Evolutionary conservation across 176 grass and related monocot genomes (phyloP), one percentile per base, ranked within the genome.

Genomic region (Oryza brachyantha): DNA sequence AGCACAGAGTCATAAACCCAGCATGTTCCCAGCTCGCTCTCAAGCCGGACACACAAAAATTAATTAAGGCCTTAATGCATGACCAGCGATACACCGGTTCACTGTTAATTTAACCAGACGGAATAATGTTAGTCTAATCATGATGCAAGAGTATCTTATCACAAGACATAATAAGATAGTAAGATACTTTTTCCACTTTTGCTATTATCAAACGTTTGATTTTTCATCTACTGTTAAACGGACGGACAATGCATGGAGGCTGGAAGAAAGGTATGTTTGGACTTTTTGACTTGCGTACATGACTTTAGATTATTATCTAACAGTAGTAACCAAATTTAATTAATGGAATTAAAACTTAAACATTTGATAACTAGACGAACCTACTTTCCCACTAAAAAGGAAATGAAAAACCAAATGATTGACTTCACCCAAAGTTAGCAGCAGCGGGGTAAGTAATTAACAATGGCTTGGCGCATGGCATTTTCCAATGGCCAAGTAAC

Each of bases 401-500:
- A 10, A 37, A 61, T 55, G 6, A 10, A 19, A n/a, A 29, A 41
- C 13, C 10, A 63, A 82, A 70, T 68, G 68, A 38, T 86, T 82
- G 79, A 55, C 46, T n/a, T 19, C 64, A 66, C 66, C 3, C 57
- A 78, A 34, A 82, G 66, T 21, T 13, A 77, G 42, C 11, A 41
- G 52, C 26, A 74, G 37, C 3, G 10, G n/a, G 36, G n/a, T n/a
- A n/a, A 41, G 79, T 41, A 63, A 66, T 83, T 88, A 80, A 84
- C 64, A 76, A 84, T 26, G 78, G 40, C 8, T 13, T 62, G 88
- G 88, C 88, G 88, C 83, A 90, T 90, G 83, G 88, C 73, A 72
- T 82, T 82, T 86, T 90, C 88, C 83, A 86, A 86, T 83, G 88
- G 88, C 74, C 88, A 90, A 74, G 68, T 68, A 74, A 17, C 86